Base-by-base conservation (phyloP, 73 alveolate genomes). In the Paramecium biaurelia region DNA sequence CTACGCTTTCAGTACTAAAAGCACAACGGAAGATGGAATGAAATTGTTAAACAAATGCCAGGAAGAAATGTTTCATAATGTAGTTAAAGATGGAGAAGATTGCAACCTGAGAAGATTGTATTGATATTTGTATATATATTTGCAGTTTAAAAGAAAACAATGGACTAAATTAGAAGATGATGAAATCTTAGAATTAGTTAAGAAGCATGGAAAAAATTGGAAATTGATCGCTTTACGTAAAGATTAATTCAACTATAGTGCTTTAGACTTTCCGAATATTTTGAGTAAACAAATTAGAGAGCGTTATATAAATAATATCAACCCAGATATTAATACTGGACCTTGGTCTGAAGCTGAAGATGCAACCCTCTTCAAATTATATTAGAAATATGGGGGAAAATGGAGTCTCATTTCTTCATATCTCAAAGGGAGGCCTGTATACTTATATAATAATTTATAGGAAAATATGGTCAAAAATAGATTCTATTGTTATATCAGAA, bases 231-330 rank as follows among this genome's bases (percentile, higher is more conserved):
- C 94, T 70, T 45, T 20, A 45, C 92, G 90, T 79, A 79, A 79
- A 79, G 10, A 43, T 79, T 79, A 42, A 79, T 79, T 43, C 76
- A 79, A 79, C 90, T 79, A 79, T 79, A 79, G 90, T 79, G 34
- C 45, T 20, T 26, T 72, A 79, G 90, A 89, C 85, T 70, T 89
- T 70, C 45, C 70, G 8, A 90, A 90, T 37, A 70, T 70, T 32
- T 94, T 98, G 82, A 99, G 99, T 30, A 98, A 98, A 85, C 95
- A 97, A 93, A 96, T 99, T 82, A 84, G 99, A 76, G 99, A 98
- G 92, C 96, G 99, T 53, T 98, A 99, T 98, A 99, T 97, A 85
- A 98, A 98, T 86, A 99, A 98, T 76, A 85, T 97, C 23, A 99
- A 97, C 82, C 99, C 99, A 45, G 94, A 92, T 10, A 97, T 98